phyloP scores from a whole-genome alignment of 2,329 filamentous ascomycete genomes.

The Xylaria sp. region DNA sequence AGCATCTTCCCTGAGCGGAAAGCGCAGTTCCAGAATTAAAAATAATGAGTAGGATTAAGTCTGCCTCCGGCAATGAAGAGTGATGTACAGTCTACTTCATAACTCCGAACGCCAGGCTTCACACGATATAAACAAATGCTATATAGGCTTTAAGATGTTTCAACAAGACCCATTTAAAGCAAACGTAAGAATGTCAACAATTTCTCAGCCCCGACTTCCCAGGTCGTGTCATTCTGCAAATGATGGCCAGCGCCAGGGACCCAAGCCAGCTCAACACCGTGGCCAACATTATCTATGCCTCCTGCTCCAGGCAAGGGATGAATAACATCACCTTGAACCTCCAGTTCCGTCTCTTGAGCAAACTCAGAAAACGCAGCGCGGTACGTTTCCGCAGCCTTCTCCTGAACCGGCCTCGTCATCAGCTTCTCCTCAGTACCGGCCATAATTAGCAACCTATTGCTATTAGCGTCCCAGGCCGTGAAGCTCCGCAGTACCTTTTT shows the following conservation, averaged over 20 bases:
- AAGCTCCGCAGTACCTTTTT: slow-evolving; percentile 55
- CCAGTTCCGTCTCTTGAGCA: slow-evolving; percentile 48
- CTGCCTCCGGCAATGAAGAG: too few relatives aligned
- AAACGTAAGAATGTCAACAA: slow-evolving; percentile 55
- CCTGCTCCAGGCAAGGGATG: slow-evolving; percentile 39
- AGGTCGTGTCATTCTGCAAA: slow-evolving; percentile 63
- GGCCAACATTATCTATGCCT: slow-evolving; percentile 45
- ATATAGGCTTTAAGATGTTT: neutral
- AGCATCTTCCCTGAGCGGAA: too few relatives aligned
- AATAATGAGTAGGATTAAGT: neutral
- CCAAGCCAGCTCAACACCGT: slow-evolving; percentile 56
- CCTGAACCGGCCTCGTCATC: slow-evolving; percentile 54
- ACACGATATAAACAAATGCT: neutral
- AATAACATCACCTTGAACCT: slow-evolving; percentile 38
- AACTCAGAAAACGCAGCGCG: slow-evolving; percentile 49
- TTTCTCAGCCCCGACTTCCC: slow-evolving; percentile 59
- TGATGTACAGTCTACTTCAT: neutral
- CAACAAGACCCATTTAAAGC: slow-evolving; percentile 1
- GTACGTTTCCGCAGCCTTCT: slow-evolving; percentile 55
- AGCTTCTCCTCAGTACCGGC: slow-evolving; percentile 56
- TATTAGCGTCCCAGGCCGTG: slow-evolving; percentile 43
- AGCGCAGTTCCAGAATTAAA: too few relatives aligned
- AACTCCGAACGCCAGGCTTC: neutral
- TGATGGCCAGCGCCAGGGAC: slow-evolving; percentile 63
- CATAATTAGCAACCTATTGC: slow-evolving; percentile 54